Percentiles rank a stretch among this genome's conserved stretches.
These are phyloP conservation scores for Rhizomucor miehei DNA, from an alignment of 371 early-diverging fungal species.

Conservation along the genomic window DNA sequence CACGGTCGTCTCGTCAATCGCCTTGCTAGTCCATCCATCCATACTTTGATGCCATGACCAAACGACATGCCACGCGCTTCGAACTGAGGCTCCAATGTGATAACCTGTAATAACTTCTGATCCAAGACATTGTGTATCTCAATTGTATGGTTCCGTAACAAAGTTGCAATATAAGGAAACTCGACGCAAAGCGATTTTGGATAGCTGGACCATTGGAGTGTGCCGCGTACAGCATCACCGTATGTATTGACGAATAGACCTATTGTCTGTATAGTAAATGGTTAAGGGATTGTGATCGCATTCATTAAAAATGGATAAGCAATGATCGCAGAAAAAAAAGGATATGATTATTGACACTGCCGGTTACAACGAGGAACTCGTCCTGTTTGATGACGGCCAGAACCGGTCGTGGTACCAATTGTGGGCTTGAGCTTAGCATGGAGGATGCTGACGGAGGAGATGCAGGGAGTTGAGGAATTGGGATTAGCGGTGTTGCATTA, in stretches of 20 bases:
- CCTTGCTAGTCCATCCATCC: conserved; percentile 37
- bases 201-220: conserved; percentile 71
- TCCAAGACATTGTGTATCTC: conserved; percentile 77
- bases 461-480: conserved; percentile 45
- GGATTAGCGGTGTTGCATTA: conserved; percentile 55
- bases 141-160: conserved; percentile 65
- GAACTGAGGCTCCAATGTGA: conserved; percentile 44
- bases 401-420: conserved; percentile 52
- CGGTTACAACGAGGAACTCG: conserved; percentile 76
- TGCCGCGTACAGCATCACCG: conserved; percentile 79
- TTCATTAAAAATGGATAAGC: not conserved
- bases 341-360: conserved; percentile 41
- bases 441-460: conserved; percentile 21
- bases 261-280: conserved; percentile 30
- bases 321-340: conserved; percentile 24
- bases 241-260: conserved; percentile 71
- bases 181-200: conserved; percentile 72
- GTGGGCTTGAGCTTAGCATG: conserved; percentile 37
- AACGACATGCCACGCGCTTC: conserved; percentile 52
- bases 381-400: conserved; percentile 58
- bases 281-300: conserved; percentile 4
- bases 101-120: conserved; percentile 61
- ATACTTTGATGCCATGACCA: conserved; percentile 50
- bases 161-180: conserved; percentile 73
- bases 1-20: conserved; percentile 34